phyloP scores from a whole-genome alignment of 306 rosid species.

The Quercus wislizeni region DNA sequence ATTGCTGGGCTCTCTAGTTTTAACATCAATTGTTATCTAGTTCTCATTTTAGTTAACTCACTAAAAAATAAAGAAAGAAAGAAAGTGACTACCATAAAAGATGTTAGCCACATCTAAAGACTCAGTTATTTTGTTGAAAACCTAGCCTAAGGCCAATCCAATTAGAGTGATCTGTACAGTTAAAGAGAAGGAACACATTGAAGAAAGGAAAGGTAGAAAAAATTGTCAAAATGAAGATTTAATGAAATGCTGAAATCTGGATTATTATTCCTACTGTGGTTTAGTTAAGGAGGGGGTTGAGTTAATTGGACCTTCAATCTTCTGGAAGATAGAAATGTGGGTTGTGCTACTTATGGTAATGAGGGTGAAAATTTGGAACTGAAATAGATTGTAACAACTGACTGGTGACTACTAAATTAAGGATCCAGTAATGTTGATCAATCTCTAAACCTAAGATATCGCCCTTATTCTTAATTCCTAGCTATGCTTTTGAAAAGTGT shows the following conservation, averaged over 20 bases:
- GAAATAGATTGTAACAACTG: neutral
- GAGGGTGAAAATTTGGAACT: neutral
- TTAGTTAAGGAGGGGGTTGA: neutral
- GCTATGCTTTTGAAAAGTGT: too few species aligned
- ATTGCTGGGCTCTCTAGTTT: neutral
- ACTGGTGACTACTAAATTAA: too few species aligned
- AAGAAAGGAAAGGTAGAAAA: neutral
- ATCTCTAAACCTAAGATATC: too few species aligned
- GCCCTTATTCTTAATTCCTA: too few species aligned
- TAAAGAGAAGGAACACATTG: neutral
- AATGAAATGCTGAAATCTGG: neutral
- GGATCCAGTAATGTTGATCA: too few species aligned
- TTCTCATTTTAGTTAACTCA: neutral
- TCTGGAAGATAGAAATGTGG: neutral
- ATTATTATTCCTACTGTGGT: neutral
- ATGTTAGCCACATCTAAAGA: neutral
- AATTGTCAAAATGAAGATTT: neutral
- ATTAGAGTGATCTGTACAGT: too few species aligned
- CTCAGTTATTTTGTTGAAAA: neutral
- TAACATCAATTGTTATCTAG: neutral
- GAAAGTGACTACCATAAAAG: neutral
- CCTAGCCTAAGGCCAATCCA: neutral
- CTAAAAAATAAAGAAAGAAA: too few species aligned
- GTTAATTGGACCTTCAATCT: neutral
- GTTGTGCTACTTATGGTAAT: neutral